Conservation (phyloP, 2,329 filamentous ascomycete species). For the Colletotrichum sp. region DNA sequence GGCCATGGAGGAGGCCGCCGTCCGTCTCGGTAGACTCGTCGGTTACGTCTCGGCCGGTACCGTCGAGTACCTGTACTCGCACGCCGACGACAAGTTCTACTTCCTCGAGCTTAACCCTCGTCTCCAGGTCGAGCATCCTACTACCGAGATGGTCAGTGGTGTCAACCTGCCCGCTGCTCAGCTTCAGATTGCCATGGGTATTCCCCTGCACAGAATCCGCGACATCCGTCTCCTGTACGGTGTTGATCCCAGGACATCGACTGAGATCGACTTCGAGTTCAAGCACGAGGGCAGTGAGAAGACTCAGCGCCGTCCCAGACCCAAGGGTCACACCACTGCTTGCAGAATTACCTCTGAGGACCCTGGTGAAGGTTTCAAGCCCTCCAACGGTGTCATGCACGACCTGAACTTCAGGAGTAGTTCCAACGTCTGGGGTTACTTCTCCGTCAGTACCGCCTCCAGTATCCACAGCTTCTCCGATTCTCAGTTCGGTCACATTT, state of each 20-base stretch:
- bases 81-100: slow-evolving; percentile 98
- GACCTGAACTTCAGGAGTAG: slow-evolving; percentile 98
- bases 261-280: slow-evolving; percentile 96
- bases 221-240: slow-evolving; percentile 97
- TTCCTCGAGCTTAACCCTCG: slow-evolving; percentile 98
- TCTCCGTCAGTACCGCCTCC: slow-evolving; percentile 95
- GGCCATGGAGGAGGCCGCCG: slow-evolving; percentile 95
- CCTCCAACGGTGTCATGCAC: slow-evolving; percentile 98
- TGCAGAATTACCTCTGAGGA: slow-evolving; percentile 99
- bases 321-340: slow-evolving; percentile 96
- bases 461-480: slow-evolving; percentile 99
- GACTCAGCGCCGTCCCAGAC: slow-evolving; percentile 86
- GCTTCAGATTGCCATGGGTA: slow-evolving; percentile 98
- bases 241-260: slow-evolving; percentile 85
- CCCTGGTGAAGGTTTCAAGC: slow-evolving; percentile 99
- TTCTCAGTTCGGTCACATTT: slow-evolving; percentile 98
- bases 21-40: slow-evolving; percentile 90
- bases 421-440: slow-evolving; percentile 99
- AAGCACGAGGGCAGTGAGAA: slow-evolving; percentile 82
- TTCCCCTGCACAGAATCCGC: slow-evolving; percentile 91
- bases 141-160: slow-evolving; percentile 98
- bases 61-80: slow-evolving; percentile 98
- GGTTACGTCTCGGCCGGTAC: slow-evolving; percentile 99
- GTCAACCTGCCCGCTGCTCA: slow-evolving; percentile 97
- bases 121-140: slow-evolving; percentile 99